These are phyloP conservation scores for Stereum hirsutum DNA, from an alignment of 1,284 basidiomycete species.

Conservation along the genomic window DNA sequence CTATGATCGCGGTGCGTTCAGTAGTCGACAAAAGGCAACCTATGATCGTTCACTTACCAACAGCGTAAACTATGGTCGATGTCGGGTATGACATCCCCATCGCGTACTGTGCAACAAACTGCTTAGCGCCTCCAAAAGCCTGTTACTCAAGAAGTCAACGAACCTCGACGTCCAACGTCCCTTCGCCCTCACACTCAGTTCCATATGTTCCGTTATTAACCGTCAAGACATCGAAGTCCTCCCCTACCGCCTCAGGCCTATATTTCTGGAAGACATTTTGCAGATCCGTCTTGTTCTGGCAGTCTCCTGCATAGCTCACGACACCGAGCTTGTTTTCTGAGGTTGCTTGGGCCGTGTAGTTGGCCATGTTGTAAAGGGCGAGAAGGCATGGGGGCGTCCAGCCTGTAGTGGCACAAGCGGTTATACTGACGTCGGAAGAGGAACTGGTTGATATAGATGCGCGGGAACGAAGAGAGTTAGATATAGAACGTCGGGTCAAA, in stretches of 20 bases:
- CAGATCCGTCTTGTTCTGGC: slow-evolving; percentile 28
- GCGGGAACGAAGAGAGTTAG: slow-evolving; percentile 26
- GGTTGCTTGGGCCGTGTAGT: slow-evolving; percentile 38
- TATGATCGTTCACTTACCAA: too few species aligned
- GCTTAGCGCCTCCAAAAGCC: slow-evolving; percentile 28
- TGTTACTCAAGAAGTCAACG: not conserved
- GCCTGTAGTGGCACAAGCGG: too few species aligned
- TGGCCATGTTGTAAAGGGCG: slow-evolving; percentile 47
- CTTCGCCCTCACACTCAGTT: slow-evolving; percentile 47
- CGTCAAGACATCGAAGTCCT: slow-evolving; percentile 42
- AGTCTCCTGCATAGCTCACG: slow-evolving; percentile 46
- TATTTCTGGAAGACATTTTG: slow-evolving; percentile 41
- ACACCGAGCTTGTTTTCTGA: slow-evolving; percentile 44
- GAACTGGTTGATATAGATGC: slow-evolving; percentile 36
- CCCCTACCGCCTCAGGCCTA: slow-evolving; percentile 41
- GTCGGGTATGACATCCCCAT: slow-evolving; percentile 53
- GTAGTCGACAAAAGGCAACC: too few species aligned
- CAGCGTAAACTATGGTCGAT: slow-evolving; percentile 53
- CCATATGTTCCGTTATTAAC: slow-evolving; percentile 53
- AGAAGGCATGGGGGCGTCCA: slow-evolving; percentile 53
- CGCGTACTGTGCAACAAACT: slow-evolving; percentile 62
- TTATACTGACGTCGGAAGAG: too few species aligned
- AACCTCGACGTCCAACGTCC: slow-evolving; percentile 26
- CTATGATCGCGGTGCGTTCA: too few species aligned
- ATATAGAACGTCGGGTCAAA: too few species aligned